Evolutionary conservation across 2,329 filamentous ascomycete genomes (phyloP).

Genomic region (Hypoxylon sp.): DNA sequence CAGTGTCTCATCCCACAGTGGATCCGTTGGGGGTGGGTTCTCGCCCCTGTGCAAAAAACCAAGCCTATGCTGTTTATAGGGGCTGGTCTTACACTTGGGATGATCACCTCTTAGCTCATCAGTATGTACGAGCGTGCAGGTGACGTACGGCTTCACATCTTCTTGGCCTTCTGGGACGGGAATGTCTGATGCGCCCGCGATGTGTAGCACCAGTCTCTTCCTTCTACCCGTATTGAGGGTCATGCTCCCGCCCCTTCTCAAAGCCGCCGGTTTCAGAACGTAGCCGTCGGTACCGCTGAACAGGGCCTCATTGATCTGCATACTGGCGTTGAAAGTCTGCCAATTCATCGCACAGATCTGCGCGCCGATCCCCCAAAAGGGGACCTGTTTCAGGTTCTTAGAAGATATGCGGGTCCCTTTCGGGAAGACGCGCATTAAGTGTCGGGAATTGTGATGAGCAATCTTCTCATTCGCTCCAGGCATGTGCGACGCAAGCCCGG

Average conservation of each 20-base stretch:
- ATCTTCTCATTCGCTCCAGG: constrained; percentile 64
- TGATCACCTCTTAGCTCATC: constrained; percentile 63
- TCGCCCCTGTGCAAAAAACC: constrained; percentile 70
- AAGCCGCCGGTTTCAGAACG: constrained; percentile 73
- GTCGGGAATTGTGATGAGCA: constrained; percentile 71
- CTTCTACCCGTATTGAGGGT: constrained; percentile 61
- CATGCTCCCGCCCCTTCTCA: constrained; percentile 70
- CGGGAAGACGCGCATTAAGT: constrained; percentile 79
- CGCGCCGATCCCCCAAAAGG: constrained; percentile 76
- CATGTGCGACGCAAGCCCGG: constrained; percentile 67
- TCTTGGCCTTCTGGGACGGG: constrained; percentile 67
- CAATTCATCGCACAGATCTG: constrained; percentile 80
- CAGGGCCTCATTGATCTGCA: constrained; percentile 78
- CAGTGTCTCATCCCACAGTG: constrained; percentile 75
- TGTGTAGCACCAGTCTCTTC: constrained; percentile 68
- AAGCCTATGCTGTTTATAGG: constrained; percentile 72
- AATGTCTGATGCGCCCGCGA: constrained; percentile 74
- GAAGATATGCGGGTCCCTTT: constrained; percentile 79
- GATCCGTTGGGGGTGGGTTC: constrained; percentile 71
- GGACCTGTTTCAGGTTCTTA: constrained; percentile 72
- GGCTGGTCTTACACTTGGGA: constrained; percentile 72
- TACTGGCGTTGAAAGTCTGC: constrained; percentile 76
- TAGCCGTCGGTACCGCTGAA: constrained; percentile 76
- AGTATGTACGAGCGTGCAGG: constrained; percentile 74
- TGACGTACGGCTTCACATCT: constrained; percentile 74